A percentile compares a stretch with the other conserved stretches of the same genome.
These are phyloP conservation scores for Teunomyces kruisii DNA, from an alignment of 805 yeast species.

Conservation along the genomic window DNA sequence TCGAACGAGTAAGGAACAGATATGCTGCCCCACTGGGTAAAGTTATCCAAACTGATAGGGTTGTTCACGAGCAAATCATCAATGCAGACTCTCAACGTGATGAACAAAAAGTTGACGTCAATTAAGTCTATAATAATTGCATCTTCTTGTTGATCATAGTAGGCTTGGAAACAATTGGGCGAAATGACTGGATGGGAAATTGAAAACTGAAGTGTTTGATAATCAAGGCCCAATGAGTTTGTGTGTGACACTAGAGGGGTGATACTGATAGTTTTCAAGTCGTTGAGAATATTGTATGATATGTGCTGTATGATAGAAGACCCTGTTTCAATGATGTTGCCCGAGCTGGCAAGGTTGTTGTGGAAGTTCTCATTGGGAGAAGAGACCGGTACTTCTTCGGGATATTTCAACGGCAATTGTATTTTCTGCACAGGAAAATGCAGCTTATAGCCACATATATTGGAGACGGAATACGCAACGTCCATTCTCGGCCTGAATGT, in stretches of 20 bases:
- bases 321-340: constrained; percentile 20
- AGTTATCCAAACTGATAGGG: constrained; percentile 23
- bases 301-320: constrained; percentile 24
- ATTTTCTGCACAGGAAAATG: constrained; percentile 17
- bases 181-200: constrained; percentile 21
- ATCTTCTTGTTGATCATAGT: constrained; percentile 14
- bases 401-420: constrained; percentile 26
- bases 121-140: constrained; percentile 53
- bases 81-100: constrained; percentile 47
- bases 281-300: constrained; percentile 31
- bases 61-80: constrained; percentile 38
- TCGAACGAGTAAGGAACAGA: constrained; percentile 65
- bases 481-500: constrained; percentile 7
- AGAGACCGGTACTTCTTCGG: constrained; percentile 2
- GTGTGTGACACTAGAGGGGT: constrained; percentile 39
- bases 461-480: constrained; percentile 18
- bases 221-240: constrained; percentile 30
- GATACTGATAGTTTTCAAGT: constrained; percentile 30
- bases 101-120: constrained; percentile 49
- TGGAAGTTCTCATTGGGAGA: constrained; percentile 26
- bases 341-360: constrained; percentile 16
- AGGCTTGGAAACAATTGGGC: constrained; percentile 10
- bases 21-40: constrained; percentile 63
- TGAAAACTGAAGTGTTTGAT: constrained; percentile 33
- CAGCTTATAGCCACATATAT: constrained; percentile 18